These are phyloP conservation scores for Colletotrichum abscissum DNA, from an alignment of 2,329 filamentous ascomycete species.

Conservation along the genomic window DNA sequence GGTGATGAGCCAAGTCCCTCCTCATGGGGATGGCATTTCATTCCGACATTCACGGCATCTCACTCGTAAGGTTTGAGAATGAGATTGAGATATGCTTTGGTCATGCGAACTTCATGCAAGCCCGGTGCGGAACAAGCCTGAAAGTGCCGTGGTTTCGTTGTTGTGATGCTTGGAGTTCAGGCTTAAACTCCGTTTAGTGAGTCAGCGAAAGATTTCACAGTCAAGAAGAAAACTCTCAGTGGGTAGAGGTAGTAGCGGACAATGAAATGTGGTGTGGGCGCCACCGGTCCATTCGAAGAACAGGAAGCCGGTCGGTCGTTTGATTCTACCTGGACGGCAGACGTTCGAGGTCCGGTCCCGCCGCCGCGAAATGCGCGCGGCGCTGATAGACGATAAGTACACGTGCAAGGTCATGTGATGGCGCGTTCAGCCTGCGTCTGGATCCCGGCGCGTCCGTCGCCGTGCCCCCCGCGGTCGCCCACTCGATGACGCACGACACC, in stretches of 20 bases:
- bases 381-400: not conserved
- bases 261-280: not conserved
- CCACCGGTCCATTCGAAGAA: not conserved
- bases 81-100: too few species aligned
- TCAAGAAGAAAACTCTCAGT: too few species aligned
- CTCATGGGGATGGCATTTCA: too few species aligned
- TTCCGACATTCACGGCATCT: too few species aligned
- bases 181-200: too few species aligned
- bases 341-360: not conserved
- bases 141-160: too few species aligned
- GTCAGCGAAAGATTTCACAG: too few species aligned
- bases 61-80: too few species aligned
- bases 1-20: too few species aligned
- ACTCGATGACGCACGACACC: slow-evolving; percentile 14
- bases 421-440: slow-evolving; percentile 16
- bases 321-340: not conserved
- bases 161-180: too few species aligned
- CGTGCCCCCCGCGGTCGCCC: not conserved
- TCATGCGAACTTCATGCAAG: too few species aligned
- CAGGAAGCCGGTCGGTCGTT: not conserved
- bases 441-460: slow-evolving; percentile 21
- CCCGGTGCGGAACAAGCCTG: too few species aligned
- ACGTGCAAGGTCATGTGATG: slow-evolving; percentile 16
- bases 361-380: not conserved
- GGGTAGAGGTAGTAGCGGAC: not conserved